Conservation (phyloP, 2,329 filamentous ascomycete genomes). For the Diplodia mutila region DNA sequence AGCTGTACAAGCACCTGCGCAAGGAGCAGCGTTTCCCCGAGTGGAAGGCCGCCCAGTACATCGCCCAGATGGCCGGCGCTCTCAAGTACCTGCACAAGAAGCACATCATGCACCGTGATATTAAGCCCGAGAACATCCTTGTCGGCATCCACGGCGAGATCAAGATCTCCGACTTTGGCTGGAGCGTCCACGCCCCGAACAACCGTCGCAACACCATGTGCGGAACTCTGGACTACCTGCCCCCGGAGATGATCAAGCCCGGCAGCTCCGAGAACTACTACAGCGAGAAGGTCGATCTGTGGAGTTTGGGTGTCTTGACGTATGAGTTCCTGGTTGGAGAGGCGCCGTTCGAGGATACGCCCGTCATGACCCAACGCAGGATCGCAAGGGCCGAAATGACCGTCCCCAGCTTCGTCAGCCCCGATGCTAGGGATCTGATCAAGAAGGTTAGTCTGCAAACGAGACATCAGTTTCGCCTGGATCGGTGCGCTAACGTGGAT, state of each 20-base stretch:
- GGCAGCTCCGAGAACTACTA: constrained; percentile 85
- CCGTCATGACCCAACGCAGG: constrained; percentile 88
- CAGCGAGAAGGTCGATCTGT: constrained; percentile 93
- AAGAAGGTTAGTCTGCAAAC: constrained; percentile 67
- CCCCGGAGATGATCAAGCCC: constrained; percentile 93
- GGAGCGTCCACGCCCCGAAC: constrained; percentile 97
- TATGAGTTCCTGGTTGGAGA: constrained; percentile 97
- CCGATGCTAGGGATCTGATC: constrained; percentile 89
- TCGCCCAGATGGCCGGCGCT: constrained; percentile 88
- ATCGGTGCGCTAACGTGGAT: constrained; percentile 17
- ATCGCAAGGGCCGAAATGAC: constrained; percentile 92
- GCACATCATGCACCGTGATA: constrained; percentile 95
- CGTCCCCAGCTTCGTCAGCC: constrained; percentile 85
- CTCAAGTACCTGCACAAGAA: constrained; percentile 92
- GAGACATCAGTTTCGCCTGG: background rate
- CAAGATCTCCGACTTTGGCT: constrained; percentile 98
- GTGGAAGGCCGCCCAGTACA: constrained; percentile 83
- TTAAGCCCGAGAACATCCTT: constrained; percentile 97
- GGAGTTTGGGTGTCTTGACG: constrained; percentile 91
- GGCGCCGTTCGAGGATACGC: constrained; percentile 95
- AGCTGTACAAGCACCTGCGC: constrained; percentile 84
- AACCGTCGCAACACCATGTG: constrained; percentile 94
- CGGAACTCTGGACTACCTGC: constrained; percentile 94
- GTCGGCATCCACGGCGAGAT: constrained; percentile 97
- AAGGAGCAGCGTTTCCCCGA: constrained; percentile 80